phyloP scores from a whole-genome alignment of 148 eudicot species.

The Linanthus parryae region DNA sequence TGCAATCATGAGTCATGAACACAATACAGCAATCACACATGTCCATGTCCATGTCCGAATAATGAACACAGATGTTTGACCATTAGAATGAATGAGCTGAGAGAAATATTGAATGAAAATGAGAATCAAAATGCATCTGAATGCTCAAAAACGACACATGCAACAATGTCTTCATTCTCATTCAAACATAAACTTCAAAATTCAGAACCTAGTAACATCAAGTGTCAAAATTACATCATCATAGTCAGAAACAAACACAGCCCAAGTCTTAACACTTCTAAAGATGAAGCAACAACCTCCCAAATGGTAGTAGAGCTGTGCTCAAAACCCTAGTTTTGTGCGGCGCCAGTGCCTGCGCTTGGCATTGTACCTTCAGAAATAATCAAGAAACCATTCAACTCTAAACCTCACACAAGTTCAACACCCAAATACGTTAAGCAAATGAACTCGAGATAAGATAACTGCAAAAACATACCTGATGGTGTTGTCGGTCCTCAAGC shows the following conservation, averaged over 20 bases:
- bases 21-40: too few species aligned
- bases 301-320: not conserved
- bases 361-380: slow-evolving; percentile 15
- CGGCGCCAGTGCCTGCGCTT: slow-evolving; percentile 24
- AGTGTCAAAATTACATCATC: not conserved
- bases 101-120: too few species aligned
- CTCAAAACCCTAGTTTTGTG: slow-evolving; percentile 19
- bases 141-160: too few species aligned
- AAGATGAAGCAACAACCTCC: not conserved
- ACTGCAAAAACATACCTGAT: slow-evolving; percentile 21
- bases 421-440: not conserved
- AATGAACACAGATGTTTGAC: too few species aligned
- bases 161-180: too few species aligned
- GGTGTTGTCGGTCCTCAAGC: slow-evolving; percentile 45
- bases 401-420: not conserved
- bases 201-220: not conserved
- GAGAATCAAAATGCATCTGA: too few species aligned
- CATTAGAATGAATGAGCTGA: too few species aligned
- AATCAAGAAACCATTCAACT: not conserved
- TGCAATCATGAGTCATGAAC: too few species aligned
- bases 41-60: too few species aligned
- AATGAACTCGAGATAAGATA: not conserved
- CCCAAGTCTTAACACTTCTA: not conserved
- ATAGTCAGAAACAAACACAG: not conserved
- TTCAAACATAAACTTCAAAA: too few species aligned